Evolutionary conservation across 139 green algal genomes (phyloP).

Genomic region (Tetratostichococcus sp.): DNA sequence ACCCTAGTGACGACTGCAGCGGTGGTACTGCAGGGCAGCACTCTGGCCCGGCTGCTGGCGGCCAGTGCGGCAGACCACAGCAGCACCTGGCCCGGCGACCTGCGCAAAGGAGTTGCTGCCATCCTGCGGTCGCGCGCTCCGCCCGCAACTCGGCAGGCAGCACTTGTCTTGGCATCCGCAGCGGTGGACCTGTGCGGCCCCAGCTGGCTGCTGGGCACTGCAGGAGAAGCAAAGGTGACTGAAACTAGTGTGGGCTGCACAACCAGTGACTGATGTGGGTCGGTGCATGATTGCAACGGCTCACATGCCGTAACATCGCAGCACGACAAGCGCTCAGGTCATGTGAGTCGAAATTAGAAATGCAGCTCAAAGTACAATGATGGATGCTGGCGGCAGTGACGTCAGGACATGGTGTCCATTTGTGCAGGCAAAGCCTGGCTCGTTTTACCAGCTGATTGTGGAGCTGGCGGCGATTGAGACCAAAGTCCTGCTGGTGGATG

Average conservation of each 20-base stretch:
- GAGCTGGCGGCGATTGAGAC: conserved; percentile 46
- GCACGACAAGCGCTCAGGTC: no score
- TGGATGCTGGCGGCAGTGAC: no score
- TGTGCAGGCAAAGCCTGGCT: background rate
- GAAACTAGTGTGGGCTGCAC: no score
- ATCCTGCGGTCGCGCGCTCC: conserved; percentile 32
- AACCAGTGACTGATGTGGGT: no score
- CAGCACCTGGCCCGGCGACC: conserved; percentile 25
- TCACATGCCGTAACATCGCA: no score
- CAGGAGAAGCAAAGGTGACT: background rate
- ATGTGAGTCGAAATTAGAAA: no score
- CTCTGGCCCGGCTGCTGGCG: background rate
- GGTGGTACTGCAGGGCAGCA: background rate
- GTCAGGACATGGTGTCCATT: no score
- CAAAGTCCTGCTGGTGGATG: conserved; percentile 46
- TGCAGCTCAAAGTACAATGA: no score
- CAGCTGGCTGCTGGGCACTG: conserved; percentile 43
- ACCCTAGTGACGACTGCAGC: no score
- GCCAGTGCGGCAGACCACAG: background rate
- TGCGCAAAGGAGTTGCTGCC: conserved; percentile 25
- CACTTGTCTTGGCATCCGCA: conserved; percentile 51
- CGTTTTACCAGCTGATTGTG: conserved; percentile 44
- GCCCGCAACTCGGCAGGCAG: conserved; percentile 43
- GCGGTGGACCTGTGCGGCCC: conserved; percentile 26
- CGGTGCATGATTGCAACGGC: no score